Conservation (phyloP, 148 eudicot genomes). For the Cornus suecica region DNA sequence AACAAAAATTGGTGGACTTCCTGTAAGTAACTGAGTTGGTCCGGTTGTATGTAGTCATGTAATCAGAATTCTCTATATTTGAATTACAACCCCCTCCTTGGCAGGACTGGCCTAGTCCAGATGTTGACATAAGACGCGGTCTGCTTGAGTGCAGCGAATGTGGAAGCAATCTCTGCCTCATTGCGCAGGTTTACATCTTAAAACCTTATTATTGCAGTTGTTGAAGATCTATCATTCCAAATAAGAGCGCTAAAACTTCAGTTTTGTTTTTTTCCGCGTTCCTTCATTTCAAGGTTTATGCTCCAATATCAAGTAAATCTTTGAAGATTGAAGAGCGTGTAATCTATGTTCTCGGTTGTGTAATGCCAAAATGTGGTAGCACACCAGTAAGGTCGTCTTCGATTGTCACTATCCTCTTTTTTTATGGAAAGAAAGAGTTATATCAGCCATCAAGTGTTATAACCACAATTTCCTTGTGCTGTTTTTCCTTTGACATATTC, state of each 20-base stretch:
- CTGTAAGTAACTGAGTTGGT: constrained; percentile 49
- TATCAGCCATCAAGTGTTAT: background rate
- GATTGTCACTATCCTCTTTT: background rate
- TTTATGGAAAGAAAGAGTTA: background rate
- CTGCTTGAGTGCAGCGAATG: constrained; percentile 56
- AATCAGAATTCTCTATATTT: background rate
- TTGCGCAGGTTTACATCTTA: constrained; percentile 64
- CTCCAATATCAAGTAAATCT: constrained; percentile 52
- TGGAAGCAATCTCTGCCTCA: constrained; percentile 45
- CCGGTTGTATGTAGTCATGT: background rate
- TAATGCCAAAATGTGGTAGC: constrained; percentile 49
- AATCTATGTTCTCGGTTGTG: constrained; percentile 70
- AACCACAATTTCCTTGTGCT: background rate
- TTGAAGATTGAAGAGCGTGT: constrained; percentile 65
- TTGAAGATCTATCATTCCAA: constrained; percentile 6
- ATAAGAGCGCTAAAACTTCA: background rate
- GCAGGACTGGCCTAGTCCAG: constrained; percentile 79
- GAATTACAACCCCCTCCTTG: constrained; percentile 12
- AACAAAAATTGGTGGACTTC: constrained; percentile 78
- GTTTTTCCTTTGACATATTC: constrained; percentile 19
- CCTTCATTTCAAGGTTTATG: constrained; percentile 53
- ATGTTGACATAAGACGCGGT: constrained; percentile 27
- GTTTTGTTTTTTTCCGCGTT: background rate
- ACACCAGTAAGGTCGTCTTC: constrained; percentile 31
- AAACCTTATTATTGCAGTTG: background rate